phyloP scores from a whole-genome alignment of 1,284 basidiomycete genomes.

The Porodaedalea pini region DNA sequence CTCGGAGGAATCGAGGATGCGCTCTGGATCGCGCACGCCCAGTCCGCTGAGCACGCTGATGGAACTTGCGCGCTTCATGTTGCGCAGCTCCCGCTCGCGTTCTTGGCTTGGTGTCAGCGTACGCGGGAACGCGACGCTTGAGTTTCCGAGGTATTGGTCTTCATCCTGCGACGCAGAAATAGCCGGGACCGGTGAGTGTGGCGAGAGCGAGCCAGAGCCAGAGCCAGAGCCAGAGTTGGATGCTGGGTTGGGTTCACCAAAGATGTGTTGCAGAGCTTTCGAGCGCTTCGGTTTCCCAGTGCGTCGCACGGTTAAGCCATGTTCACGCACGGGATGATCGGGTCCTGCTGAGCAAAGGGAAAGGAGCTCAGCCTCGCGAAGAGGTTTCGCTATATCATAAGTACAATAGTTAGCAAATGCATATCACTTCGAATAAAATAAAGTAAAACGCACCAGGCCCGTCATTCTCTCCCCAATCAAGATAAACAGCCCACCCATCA shows the following conservation, averaged over 20 bases:
- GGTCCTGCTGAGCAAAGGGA: conserved; percentile 83
- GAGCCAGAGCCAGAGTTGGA: conserved; percentile 28
- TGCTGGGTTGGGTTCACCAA: conserved; percentile 57
- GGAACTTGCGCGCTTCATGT: conserved; percentile 88
- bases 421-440: conserved; percentile 4
- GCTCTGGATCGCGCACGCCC: conserved; percentile 73
- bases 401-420: conserved; percentile 16
- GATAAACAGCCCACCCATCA: conserved; percentile 86
- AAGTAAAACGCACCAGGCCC: conserved; percentile 46
- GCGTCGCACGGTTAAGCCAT: conserved; percentile 74
- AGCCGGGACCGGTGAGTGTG: conserved; percentile 26
- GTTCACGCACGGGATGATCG: conserved; percentile 77
- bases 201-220: conserved; percentile 32
- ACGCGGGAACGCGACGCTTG: conserved; percentile 23
- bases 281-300: conserved; percentile 39
- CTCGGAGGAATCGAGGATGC: conserved; percentile 46
- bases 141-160: conserved; percentile 32
- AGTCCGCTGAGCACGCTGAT: conserved; percentile 93
- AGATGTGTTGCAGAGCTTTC: conserved; percentile 52
- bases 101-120: conserved; percentile 22
- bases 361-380: conserved; percentile 84
- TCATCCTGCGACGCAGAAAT: conserved; percentile 31
- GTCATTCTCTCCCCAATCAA: conserved; percentile 55
- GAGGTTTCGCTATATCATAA: conserved; percentile 51
- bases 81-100: conserved; percentile 40